Evolutionary conservation across 2,329 filamentous ascomycete species (phyloP), one percentile per base, ranked within the genome.

Genomic region (Dryadomyces quercus-mongolicae): DNA sequence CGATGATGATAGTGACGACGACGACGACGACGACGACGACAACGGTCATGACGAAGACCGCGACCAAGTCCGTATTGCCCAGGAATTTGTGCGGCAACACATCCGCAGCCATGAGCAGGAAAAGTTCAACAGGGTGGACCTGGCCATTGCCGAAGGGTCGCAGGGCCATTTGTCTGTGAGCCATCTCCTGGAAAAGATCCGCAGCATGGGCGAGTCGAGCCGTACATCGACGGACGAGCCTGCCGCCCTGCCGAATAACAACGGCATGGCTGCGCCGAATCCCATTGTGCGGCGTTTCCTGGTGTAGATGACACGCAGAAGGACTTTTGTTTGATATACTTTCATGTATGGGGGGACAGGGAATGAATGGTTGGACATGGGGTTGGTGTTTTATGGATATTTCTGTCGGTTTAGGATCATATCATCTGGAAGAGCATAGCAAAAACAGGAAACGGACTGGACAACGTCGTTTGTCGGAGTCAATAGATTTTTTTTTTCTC

Each of bases 71-170:
- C 67, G 74, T 3, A 71, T 74, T 0, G 78, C 78, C 22, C 75
- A 79, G 56, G 68, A 72, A 5, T 67, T 78, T 10, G 84, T 88
- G 48, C 72, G 71, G 18, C 70, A 76, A 49, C 85, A 89, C 62
- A 76, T 83, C 58, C 71, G 71, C 43, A 70, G 77, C 52, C 85
- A 88, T 62, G 77, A 81, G 44, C 70, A 73, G 51, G 76, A 80
- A 56, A 69, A 76, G 16, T 66, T 74, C 65, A 56, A 51, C 56
- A 70, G 71, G 61, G 68, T 74, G 56, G 71, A 72, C 49, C 68
- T 81, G 34, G 78, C 78, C 25, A 67, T 85, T 51, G 73, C 77
- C 52, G 76, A 83, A 61, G 77, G 81, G 60, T 70, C 67, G 52
- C 71, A 73, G 47, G 76, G 78, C 12, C 73, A 77, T 56, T 62